Base-by-base conservation (phyloP, 1,139 yeast genomes). In the Magnusiomyces tetraspermus region DNA sequence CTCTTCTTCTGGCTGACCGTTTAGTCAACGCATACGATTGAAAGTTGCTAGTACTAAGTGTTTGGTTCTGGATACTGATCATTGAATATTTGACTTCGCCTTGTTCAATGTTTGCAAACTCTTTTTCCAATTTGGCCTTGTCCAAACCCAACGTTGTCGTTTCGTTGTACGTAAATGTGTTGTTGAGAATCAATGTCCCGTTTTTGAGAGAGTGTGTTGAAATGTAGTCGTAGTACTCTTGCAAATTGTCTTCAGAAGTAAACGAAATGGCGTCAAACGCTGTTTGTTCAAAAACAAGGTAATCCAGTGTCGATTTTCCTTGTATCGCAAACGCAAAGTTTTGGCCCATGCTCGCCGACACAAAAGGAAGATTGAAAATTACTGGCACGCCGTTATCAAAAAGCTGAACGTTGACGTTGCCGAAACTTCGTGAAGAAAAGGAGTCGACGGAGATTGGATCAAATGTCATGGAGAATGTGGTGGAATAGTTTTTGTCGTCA, bases 291-390 rank as follows among this genome's bases (percentile, higher is more conserved):
- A 53, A 53, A 17, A 48, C 46, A 15, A 53, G 51, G 38, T 51
- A 53, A 21, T 53, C 56, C 17, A 53, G 42, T 17, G 56, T 51
- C 31, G 49, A 28, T 4, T 49, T 3, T 19, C 56, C 56, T n/a
- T 51, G 43, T 24, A 53, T 51, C 6, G 51, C 53, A 38, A 53
- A 51, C 1, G 53, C 52, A 40, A 51, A 51, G 13, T 42, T 46
- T 40, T 43, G 37, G 6, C 52, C 52, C 4, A 49, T 41, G 28
- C 43, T 46, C 4, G 33, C 1, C 11, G 51, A 38, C 28, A 43
- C 21, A 15, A 24, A 22, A 8, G 56, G 56, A 21, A 49, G 38
- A 19, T 48, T 49, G 33, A 53, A 51, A 10, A 49, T 28, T 3
- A 50, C 48, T 10, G 56, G 56, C 8, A 17, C 8, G 33, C 51